Percentiles rank a stretch among this genome's conserved stretches.
These are phyloP conservation scores for Colletotrichum euphorbiae DNA, from an alignment of 2,329 filamentous ascomycete species.

Conservation along the genomic window DNA sequence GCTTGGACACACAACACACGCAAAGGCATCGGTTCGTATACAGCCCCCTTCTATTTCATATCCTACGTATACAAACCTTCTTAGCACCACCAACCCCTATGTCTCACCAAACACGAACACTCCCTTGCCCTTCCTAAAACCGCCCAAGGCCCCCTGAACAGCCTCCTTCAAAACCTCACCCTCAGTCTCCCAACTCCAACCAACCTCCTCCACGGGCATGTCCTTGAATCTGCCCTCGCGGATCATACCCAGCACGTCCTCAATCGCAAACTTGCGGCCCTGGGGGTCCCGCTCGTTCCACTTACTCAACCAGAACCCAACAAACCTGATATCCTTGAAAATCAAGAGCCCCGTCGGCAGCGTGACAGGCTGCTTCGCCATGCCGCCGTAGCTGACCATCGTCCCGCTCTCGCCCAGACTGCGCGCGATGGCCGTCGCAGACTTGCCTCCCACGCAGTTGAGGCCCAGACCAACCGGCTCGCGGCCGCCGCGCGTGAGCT, in stretches of 20 bases:
- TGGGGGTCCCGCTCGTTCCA: conserved; percentile 84
- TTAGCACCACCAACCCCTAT: conserved; percentile 44
- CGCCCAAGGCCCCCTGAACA: conserved; percentile 84
- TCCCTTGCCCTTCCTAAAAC: conserved; percentile 89
- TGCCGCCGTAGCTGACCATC: conserved; percentile 94
- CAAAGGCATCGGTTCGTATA: too few species aligned
- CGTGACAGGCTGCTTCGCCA: conserved; percentile 87
- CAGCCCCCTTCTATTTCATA: neutral
- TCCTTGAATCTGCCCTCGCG: conserved; percentile 83
- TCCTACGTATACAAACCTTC: conserved; percentile 15
- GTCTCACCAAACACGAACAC: conserved; percentile 83
- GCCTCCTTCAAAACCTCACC: conserved; percentile 75
- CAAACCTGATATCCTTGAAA: conserved; percentile 90
- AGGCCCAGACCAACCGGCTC: conserved; percentile 82
- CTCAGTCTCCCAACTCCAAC: conserved; percentile 86
- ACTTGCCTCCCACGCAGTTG: conserved; percentile 94
- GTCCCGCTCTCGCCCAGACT: conserved; percentile 75
- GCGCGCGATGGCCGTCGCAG: conserved; percentile 82
- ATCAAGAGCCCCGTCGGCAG: conserved; percentile 89
- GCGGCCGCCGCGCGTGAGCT: conserved; percentile 77
- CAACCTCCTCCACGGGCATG: conserved; percentile 82
- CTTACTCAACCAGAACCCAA: conserved; percentile 93
- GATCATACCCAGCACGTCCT: conserved; percentile 83
- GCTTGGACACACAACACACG: too few species aligned
- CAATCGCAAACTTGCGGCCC: conserved; percentile 83